A percentile compares a stretch with the other conserved stretches of the same genome.
Evolutionary conservation across 176 grass and related monocot genomes (phyloP).

Genomic region (Hyparrhenia diplandra): DNA sequence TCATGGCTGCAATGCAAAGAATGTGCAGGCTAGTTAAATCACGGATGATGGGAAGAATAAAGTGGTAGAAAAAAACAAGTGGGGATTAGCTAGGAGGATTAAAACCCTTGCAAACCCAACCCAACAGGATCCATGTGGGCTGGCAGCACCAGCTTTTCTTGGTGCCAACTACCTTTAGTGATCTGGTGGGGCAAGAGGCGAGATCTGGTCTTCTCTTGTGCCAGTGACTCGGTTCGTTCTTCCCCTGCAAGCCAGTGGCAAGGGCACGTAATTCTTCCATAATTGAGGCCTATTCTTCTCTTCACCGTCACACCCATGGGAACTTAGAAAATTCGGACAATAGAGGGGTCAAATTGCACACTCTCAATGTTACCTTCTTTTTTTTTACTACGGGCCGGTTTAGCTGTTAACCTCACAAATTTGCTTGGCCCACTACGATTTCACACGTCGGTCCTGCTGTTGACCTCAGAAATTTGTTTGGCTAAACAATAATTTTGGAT

Average conservation of each 20-base stretch:
- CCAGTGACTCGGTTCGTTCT: neutral
- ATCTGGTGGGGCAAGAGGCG: neutral
- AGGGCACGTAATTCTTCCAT: neutral
- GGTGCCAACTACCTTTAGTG: conserved; percentile 23
- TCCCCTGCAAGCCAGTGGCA: conserved; percentile 28
- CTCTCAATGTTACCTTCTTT: too few species aligned
- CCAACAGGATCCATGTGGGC: conserved; percentile 36
- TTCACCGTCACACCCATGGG: neutral
- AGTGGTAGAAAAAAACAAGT: neutral
- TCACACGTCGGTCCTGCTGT: too few species aligned
- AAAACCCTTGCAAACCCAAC: conserved; percentile 25
- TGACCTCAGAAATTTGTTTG: too few species aligned
- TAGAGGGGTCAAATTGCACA: neutral
- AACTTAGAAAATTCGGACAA: neutral
- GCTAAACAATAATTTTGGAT: too few species aligned
- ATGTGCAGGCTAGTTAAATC: conserved; percentile 19
- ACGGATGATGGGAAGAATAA: conserved; percentile 7
- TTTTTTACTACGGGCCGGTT: too few species aligned
- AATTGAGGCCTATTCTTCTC: neutral
- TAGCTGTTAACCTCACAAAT: too few species aligned
- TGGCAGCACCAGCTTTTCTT: conserved; percentile 27
- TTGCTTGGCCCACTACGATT: too few species aligned
- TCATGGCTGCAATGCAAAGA: neutral
- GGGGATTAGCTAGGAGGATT: neutral
- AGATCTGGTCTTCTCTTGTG: conserved; percentile 25